Percentiles rank a stretch among this genome's conserved stretches.
phyloP scores from a whole-genome alignment of 257 asterid species.

The Solanum pimpinellifolium region DNA sequence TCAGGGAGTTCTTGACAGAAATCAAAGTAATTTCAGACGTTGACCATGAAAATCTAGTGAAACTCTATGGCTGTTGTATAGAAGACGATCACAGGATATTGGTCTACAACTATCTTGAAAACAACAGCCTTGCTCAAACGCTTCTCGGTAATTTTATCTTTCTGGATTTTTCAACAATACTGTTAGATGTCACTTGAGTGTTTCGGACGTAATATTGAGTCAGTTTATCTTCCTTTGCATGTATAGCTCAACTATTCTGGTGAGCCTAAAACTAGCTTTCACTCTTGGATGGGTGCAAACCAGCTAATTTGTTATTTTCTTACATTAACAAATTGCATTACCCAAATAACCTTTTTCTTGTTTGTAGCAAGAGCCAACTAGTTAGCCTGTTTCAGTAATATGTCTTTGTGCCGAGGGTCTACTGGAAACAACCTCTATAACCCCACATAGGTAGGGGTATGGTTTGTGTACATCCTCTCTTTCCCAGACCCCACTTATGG shows the following conservation, averaged over 20 bases:
- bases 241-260: neutral
- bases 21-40: conserved; percentile 74
- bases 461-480: neutral
- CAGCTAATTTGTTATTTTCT: neutral
- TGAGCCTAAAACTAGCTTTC: neutral
- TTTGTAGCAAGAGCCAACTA: neutral
- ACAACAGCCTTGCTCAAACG: conserved; percentile 73
- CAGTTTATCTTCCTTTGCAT: neutral
- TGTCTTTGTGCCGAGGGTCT: neutral
- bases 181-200: neutral
- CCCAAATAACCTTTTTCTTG: neutral
- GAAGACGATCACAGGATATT: conserved; percentile 72
- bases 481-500: neutral
- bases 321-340: neutral
- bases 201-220: neutral
- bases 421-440: neutral
- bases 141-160: conserved; percentile 57
- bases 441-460: neutral
- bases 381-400: neutral
- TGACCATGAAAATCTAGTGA: conserved; percentile 74
- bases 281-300: neutral
- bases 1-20: conserved; percentile 81
- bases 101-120: conserved; percentile 85
- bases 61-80: conserved; percentile 89
- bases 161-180: neutral